Percentiles rank a stretch among this genome's conserved stretches.
These are phyloP conservation scores for Chlorella sorokiniana DNA, from an alignment of 139 green algal genomes.

Conservation along the genomic window DNA sequence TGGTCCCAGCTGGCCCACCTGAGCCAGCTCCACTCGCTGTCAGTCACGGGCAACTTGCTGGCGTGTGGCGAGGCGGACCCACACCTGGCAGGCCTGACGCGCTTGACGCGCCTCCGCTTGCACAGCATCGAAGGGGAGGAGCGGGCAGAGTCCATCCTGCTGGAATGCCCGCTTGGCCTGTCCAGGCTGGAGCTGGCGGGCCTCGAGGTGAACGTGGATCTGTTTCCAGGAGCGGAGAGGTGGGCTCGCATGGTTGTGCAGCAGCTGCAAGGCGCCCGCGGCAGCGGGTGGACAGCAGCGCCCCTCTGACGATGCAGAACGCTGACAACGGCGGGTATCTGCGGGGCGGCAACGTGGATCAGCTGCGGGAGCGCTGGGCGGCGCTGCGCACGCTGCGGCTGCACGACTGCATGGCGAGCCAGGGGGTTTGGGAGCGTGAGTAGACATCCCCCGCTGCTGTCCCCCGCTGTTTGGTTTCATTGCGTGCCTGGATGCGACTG, in stretches of 20 bases:
- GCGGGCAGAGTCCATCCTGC: background rate
- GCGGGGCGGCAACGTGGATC: too few species aligned
- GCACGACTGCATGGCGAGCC: background rate
- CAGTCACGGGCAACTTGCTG: background rate
- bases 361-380: background rate
- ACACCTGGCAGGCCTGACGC: background rate
- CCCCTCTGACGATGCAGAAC: too few species aligned
- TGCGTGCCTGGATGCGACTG: background rate
- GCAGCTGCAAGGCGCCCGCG: too few species aligned
- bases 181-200: background rate
- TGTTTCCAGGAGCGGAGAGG: background rate
- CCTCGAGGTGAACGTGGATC: background rate
- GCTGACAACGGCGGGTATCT: too few species aligned
- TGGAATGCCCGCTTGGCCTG: slow-evolving; percentile 3
- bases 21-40: background rate
- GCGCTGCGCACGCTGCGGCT: background rate
- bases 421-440: background rate
- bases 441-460: background rate
- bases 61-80: background rate
- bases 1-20: slow-evolving; percentile 1
- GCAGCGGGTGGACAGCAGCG: background rate
- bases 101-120: background rate
- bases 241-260: background rate
- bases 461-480: background rate
- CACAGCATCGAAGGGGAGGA: background rate